Percentiles rank a stretch among this genome's conserved stretches.
These are phyloP conservation scores for Penicillium diatomitis DNA, from an alignment of 495 filamentous ascomycete species.

Conservation along the genomic window DNA sequence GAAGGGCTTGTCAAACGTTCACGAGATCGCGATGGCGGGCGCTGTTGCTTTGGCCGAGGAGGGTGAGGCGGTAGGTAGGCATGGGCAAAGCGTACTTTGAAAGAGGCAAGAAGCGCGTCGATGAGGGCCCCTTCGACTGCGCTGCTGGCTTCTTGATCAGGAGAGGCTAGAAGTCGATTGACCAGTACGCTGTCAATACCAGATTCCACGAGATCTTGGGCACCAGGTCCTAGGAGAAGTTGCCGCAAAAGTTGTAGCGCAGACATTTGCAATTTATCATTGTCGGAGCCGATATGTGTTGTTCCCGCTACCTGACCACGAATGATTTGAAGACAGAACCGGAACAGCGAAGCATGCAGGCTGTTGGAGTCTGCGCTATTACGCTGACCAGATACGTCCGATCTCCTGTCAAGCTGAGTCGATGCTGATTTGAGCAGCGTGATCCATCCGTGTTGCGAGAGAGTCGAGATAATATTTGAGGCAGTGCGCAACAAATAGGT, in stretches of 20 bases:
- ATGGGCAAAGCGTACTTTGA: slow-evolving; percentile 55
- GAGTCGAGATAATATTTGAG: slow-evolving; percentile 53
- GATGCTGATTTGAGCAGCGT: slow-evolving; percentile 28
- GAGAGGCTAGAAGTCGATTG: slow-evolving; percentile 53
- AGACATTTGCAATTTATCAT: slow-evolving; percentile 50
- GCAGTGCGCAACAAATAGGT: slow-evolving; percentile 71
- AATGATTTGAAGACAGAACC: slow-evolving; percentile 26
- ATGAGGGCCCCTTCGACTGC: slow-evolving; percentile 62
- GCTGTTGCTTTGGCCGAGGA: slow-evolving; percentile 30
- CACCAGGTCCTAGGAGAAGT: slow-evolving; percentile 63
- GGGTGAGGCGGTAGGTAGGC: slow-evolving; percentile 29
- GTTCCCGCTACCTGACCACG: slow-evolving; percentile 10
- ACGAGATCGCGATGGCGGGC: slow-evolving; percentile 30
- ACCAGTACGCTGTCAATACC: slow-evolving; percentile 67
- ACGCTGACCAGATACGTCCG: slow-evolving; percentile 20
- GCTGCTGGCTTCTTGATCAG: slow-evolving; percentile 39
- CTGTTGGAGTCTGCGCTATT: slow-evolving; percentile 23
- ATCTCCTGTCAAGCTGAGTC: slow-evolving; percentile 23
- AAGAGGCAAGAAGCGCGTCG: slow-evolving; percentile 60
- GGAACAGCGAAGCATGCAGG: slow-evolving; percentile 32
- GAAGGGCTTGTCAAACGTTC: slow-evolving; percentile 39
- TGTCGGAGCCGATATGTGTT: slow-evolving; percentile 15
- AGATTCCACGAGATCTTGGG: slow-evolving; percentile 53
- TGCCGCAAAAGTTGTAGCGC: slow-evolving; percentile 66
- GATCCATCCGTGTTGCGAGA: slow-evolving; percentile 37